A percentile compares a stretch with the other conserved stretches of the same genome.
These are phyloP conservation scores for Populus ilicifolia DNA, from an alignment of 345 rosid genomes.

Conservation along the genomic window DNA sequence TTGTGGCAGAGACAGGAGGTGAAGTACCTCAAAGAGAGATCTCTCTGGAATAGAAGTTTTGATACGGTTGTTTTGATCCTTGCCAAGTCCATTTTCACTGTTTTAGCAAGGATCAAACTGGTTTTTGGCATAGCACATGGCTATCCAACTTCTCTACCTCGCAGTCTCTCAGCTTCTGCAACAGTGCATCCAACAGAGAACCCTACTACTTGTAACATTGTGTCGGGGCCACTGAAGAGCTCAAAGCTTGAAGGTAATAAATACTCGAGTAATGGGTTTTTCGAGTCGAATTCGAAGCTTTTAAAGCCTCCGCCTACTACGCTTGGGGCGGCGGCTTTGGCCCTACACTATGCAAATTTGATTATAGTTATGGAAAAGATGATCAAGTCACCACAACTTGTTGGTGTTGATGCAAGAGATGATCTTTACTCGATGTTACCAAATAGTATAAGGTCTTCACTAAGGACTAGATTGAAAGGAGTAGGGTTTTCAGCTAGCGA, in stretches of 20 bases:
- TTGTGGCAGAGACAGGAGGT: conserved; percentile 70
- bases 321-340: conserved; percentile 71
- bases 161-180: conserved; percentile 79
- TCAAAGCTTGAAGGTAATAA: conserved; percentile 16
- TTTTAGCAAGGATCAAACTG: conserved; percentile 61
- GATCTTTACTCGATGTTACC: conserved; percentile 89
- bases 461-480: conserved; percentile 67
- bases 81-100: conserved; percentile 59
- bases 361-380: conserved; percentile 87
- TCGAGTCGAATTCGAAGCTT: conserved; percentile 58
- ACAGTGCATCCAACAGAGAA: conserved; percentile 64
- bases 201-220: conserved; percentile 29
- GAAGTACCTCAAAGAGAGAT: conserved; percentile 71
- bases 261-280: conserved; percentile 33
- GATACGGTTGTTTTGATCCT: conserved; percentile 59
- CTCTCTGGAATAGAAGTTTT: conserved; percentile 80
- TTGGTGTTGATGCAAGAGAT: conserved; percentile 87
- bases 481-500: conserved; percentile 73
- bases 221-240: conserved; percentile 39
- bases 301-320: conserved; percentile 67
- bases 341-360: conserved; percentile 79
- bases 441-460: conserved; percentile 52
- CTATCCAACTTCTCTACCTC: conserved; percentile 46
- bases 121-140: conserved; percentile 61
- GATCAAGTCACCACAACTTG: conserved; percentile 87